Evolutionary conservation across 371 early-diverging fungal genomes (phyloP).

Genomic region (Syncephalastrum sp.): DNA sequence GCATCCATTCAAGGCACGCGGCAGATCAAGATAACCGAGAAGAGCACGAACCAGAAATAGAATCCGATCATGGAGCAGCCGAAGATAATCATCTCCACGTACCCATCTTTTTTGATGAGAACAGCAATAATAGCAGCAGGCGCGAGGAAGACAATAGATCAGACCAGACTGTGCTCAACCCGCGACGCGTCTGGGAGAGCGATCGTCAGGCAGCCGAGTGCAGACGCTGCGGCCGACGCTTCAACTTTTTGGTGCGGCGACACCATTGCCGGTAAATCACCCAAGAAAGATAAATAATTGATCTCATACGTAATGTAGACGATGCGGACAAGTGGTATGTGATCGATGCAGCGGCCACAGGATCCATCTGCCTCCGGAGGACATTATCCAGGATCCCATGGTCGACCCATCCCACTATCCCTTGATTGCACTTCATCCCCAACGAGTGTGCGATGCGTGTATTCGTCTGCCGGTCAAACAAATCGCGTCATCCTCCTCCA

Average conservation of each 20-base stretch:
- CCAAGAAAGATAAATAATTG: slow-evolving; percentile 7
- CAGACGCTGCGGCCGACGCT: slow-evolving; percentile 62
- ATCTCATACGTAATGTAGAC: slow-evolving; percentile 32
- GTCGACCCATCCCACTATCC: slow-evolving; percentile 40
- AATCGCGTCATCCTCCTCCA: slow-evolving; percentile 7
- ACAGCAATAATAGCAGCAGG: no score
- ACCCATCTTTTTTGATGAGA: no score
- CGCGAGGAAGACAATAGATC: slow-evolving; percentile 12
- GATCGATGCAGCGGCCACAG: slow-evolving; percentile 64
- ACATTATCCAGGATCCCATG: slow-evolving; percentile 47
- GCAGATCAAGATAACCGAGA: no score
- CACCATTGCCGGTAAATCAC: slow-evolving; percentile 66
- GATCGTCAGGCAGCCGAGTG: slow-evolving; percentile 69
- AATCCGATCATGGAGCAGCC: no score
- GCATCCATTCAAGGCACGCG: no score
- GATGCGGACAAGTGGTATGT: slow-evolving; percentile 78
- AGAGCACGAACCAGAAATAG: no score
- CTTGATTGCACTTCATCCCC: slow-evolving; percentile 40
- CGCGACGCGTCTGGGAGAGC: slow-evolving; percentile 60
- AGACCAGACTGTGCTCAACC: slow-evolving; percentile 20
- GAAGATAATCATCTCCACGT: no score
- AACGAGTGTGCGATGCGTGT: slow-evolving; percentile 52
- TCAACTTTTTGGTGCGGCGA: slow-evolving; percentile 64
- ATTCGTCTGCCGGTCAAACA: slow-evolving; percentile 22
- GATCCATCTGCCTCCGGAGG: slow-evolving; percentile 42